A percentile compares a stretch with the other conserved stretches of the same genome.
Evolutionary conservation across 805 yeast species (phyloP).

Genomic region (Alloascoidea hylecoeti): DNA sequence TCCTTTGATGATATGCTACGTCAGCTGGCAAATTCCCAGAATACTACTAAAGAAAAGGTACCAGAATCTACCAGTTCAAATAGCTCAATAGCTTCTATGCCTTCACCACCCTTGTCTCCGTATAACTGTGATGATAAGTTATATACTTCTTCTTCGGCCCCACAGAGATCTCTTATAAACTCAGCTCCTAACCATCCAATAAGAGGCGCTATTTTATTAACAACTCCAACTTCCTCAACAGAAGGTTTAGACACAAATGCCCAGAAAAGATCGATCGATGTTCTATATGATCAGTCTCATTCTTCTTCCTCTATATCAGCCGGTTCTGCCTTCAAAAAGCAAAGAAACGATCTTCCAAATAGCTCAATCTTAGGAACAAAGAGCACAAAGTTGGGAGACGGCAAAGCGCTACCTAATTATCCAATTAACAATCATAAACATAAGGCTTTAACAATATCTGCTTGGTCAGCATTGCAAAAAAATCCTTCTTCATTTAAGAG

Average conservation of each 20-base stretch:
- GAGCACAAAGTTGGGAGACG: too few species aligned
- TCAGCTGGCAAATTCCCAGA: too few species aligned
- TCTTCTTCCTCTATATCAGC: background rate
- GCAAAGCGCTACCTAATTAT: background rate
- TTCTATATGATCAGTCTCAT: too few species aligned
- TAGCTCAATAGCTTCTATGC: background rate
- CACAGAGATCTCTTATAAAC: too few species aligned
- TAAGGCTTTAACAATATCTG: background rate
- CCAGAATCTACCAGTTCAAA: too few species aligned
- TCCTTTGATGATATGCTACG: too few species aligned
- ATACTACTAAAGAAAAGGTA: too few species aligned
- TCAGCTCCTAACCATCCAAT: background rate
- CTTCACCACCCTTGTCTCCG: background rate
- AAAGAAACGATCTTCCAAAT: background rate
- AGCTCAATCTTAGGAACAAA: too few species aligned
- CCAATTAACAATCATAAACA: background rate
- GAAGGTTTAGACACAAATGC: conserved; percentile 1
- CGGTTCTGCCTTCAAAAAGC: background rate
- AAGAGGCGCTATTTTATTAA: background rate
- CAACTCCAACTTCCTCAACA: background rate
- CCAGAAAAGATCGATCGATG: too few species aligned
- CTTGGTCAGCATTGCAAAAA: background rate
- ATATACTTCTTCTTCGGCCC: background rate
- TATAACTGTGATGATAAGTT: background rate
- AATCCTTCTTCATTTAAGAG: conserved; percentile 1